Evolutionary conservation across 176 grass and related monocot genomes (phyloP).

Genomic region (Phyllostachys edulis): DNA sequence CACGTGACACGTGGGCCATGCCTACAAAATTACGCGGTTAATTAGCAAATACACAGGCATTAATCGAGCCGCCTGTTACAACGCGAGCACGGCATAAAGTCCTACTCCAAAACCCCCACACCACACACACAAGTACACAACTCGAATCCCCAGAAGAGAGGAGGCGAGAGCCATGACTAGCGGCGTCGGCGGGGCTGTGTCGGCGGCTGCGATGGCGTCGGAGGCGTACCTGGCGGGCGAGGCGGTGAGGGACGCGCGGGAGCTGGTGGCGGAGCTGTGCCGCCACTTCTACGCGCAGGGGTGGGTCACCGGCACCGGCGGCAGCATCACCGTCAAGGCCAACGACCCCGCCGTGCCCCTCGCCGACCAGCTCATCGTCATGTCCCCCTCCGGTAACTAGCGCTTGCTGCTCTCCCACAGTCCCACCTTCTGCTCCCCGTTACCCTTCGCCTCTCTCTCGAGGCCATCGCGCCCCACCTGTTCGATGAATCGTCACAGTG

Average conservation of each 20-base stretch:
- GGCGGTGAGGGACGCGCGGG: slow-evolving; percentile 62
- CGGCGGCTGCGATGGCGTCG: slow-evolving; percentile 24
- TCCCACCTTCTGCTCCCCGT: not conserved
- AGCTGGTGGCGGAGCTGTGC: slow-evolving; percentile 85
- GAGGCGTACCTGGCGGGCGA: slow-evolving; percentile 57
- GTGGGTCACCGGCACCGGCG: slow-evolving; percentile 80
- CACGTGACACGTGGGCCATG: too few species aligned
- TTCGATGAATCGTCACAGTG: slow-evolving; percentile 31
- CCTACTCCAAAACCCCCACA: too few species aligned
- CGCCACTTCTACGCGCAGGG: slow-evolving; percentile 89
- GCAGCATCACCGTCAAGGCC: slow-evolving; percentile 87
- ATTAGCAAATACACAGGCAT: not conserved
- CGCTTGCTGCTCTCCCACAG: not conserved
- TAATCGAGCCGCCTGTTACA: slow-evolving; percentile 15
- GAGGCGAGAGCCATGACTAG: slow-evolving; percentile 27
- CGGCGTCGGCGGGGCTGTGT: slow-evolving; percentile 9
- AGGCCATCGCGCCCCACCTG: not conserved
- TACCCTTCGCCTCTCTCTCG: not conserved
- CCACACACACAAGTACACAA: not conserved
- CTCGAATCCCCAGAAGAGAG: not conserved
- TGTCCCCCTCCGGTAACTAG: slow-evolving; percentile 73
- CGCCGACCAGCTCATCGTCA: slow-evolving; percentile 75
- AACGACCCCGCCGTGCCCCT: slow-evolving; percentile 68
- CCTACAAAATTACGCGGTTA: too few species aligned
- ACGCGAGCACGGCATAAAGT: not conserved